Evolutionary conservation across 805 yeast genomes (phyloP).

Genomic region (Saturnispora hagleri): DNA sequence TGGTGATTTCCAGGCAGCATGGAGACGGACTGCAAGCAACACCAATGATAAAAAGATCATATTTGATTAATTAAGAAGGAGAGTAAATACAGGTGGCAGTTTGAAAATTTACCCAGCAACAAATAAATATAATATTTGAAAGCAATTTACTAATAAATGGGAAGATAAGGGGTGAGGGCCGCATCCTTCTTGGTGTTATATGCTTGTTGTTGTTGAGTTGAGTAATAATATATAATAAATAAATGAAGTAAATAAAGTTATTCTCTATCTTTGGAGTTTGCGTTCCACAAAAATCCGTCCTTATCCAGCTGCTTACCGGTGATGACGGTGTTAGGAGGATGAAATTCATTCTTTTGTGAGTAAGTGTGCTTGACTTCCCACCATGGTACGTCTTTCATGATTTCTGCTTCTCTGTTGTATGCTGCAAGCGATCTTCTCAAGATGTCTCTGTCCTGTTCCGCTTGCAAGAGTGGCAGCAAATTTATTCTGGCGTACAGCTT

Average conservation of each 20-base stretch:
- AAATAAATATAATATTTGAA: not conserved
- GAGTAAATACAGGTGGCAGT: not conserved
- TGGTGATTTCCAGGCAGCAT: conserved; percentile 43
- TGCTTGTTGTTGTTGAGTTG: not conserved
- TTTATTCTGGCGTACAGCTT: conserved; percentile 69
- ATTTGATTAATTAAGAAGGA: not conserved
- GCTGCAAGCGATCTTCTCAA: conserved; percentile 64
- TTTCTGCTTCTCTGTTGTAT: conserved; percentile 57
- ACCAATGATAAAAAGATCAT: not conserved
- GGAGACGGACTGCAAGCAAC: conserved; percentile 11
- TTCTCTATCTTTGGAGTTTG: conserved; percentile 26
- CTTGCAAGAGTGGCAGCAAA: conserved; percentile 63
- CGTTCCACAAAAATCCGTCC: conserved; percentile 21
- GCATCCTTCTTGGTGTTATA: not conserved
- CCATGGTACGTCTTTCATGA: conserved; percentile 53
- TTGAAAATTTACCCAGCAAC: not conserved
- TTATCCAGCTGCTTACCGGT: conserved; percentile 29
- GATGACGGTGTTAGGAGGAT: conserved; percentile 30
- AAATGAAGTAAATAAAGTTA: not conserved
- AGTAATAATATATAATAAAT: not conserved
- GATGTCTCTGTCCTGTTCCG: conserved; percentile 72
- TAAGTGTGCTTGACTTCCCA: conserved; percentile 45
- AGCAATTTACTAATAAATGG: not conserved
- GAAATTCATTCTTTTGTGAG: conserved; percentile 27
- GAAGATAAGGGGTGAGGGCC: not conserved